phyloP scores from a whole-genome alignment of 1,284 basidiomycete species.

The Cryptococcus sp. region DNA sequence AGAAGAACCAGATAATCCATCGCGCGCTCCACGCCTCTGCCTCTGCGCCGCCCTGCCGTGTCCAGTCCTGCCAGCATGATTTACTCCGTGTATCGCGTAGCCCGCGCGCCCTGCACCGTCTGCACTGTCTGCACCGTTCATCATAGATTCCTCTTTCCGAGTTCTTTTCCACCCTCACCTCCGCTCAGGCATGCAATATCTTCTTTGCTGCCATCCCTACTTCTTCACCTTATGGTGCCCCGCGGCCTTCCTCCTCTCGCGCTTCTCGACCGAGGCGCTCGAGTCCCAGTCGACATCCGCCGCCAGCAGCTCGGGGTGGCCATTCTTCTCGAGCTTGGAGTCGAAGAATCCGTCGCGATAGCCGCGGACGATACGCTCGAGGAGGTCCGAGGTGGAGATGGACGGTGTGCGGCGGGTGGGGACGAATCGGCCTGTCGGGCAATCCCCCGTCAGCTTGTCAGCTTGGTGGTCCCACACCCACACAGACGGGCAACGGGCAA shows the following conservation, averaged over 20 bases:
- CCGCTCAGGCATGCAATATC: too few relatives aligned
- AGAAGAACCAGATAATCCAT: too few relatives aligned
- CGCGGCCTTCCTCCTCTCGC: slow-evolving; percentile 28
- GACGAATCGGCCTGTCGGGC: slow-evolving; percentile 76
- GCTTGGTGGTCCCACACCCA: not conserved
- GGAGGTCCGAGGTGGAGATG: slow-evolving; percentile 86
- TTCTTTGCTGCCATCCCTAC: not conserved
- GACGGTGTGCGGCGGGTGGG: slow-evolving; percentile 93
- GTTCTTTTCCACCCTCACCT: too few relatives aligned
- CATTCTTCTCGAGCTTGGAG: slow-evolving; percentile 71
- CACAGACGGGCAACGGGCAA: slow-evolving; percentile 9
- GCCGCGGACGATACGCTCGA: slow-evolving; percentile 81
- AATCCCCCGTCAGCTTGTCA: not conserved
- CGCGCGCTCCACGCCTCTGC: too few relatives aligned
- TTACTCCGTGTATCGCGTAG: too few relatives aligned
- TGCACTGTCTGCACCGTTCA: too few relatives aligned
- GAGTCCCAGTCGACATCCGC: slow-evolving; percentile 52
- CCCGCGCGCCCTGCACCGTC: too few relatives aligned
- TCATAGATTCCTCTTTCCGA: too few relatives aligned
- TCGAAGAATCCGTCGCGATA: slow-evolving; percentile 83
- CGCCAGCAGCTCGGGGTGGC: slow-evolving; percentile 49
- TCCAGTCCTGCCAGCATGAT: too few relatives aligned
- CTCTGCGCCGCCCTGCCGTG: too few relatives aligned
- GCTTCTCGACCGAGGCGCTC: slow-evolving; percentile 32
- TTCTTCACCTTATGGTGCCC: slow-evolving; percentile 1